These are phyloP conservation scores for Chrysanthemum seticuspe DNA, from an alignment of 129 eudicot species.

Conservation along the genomic window DNA sequence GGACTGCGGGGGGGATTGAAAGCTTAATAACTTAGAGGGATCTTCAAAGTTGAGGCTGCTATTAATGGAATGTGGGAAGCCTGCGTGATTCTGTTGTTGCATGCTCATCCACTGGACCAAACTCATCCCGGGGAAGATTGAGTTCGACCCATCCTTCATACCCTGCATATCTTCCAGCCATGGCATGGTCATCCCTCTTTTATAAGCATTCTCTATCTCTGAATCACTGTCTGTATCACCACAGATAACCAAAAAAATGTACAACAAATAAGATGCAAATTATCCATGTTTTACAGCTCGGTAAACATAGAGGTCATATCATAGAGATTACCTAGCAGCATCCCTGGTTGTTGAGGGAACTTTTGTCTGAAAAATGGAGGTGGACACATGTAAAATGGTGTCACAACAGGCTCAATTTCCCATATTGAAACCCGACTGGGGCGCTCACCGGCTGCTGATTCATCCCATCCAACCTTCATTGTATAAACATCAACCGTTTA, in stretches of 20 bases:
- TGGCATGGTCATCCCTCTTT: constrained; percentile 77
- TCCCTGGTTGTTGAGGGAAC: constrained; percentile 69
- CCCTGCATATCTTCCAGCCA: constrained; percentile 78
- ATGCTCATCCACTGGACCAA: constrained; percentile 97
- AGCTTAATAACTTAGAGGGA: constrained; percentile 77
- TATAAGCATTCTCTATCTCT: constrained; percentile 65
- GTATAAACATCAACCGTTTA: not conserved
- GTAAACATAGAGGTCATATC: not conserved
- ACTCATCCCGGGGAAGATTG: constrained; percentile 80
- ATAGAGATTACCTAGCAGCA: not conserved
- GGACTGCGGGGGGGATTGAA: constrained; percentile 67
- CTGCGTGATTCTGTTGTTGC: constrained; percentile 78
- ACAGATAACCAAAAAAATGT: not conserved
- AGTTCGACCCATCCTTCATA: constrained; percentile 64
- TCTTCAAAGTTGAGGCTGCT: constrained; percentile 54
- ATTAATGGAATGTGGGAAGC: constrained; percentile 43
- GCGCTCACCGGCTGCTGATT: constrained; percentile 88
- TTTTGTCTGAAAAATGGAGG: constrained; percentile 88
- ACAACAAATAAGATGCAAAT: constrained; percentile 11
- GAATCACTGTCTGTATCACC: constrained; percentile 57
- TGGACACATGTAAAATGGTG: constrained; percentile 94
- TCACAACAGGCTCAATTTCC: constrained; percentile 95
- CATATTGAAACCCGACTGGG: constrained; percentile 90
- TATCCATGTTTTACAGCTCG: not conserved
- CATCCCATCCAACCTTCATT: constrained; percentile 96